phyloP scores from a whole-genome alignment of 2,329 filamentous ascomycete genomes.

The Trichoderma sp. region DNA sequence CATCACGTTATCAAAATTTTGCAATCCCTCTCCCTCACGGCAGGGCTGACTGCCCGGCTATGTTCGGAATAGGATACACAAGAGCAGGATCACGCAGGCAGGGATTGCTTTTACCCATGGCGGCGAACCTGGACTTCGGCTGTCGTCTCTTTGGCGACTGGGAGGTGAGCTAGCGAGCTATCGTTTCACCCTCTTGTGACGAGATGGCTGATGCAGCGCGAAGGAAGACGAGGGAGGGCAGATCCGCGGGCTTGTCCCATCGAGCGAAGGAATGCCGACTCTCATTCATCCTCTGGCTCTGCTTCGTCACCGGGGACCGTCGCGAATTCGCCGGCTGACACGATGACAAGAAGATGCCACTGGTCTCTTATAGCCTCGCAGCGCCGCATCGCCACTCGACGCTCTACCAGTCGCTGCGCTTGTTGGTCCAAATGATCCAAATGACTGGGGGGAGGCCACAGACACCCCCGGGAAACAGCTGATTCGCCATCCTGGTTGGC shows the following conservation, averaged over 20 bases:
- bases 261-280: neutral
- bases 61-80: neutral
- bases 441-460: conserved; percentile 5
- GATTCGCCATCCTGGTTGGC: conserved; percentile 5
- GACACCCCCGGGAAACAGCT: conserved; percentile 8
- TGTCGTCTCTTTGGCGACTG: neutral
- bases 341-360: neutral
- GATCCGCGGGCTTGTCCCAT: neutral
- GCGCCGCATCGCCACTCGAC: neutral
- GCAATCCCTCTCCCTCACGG: neutral
- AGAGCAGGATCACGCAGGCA: neutral
- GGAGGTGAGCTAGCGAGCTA: neutral
- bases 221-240: neutral
- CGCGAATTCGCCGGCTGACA: neutral
- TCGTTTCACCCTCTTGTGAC: conserved; percentile 1
- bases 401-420: neutral
- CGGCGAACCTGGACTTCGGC: neutral
- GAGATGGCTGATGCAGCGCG: neutral
- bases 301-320: neutral
- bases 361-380: neutral
- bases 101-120: neutral
- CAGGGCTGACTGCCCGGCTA: conserved; percentile 10
- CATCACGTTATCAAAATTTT: conserved; percentile 3
- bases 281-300: neutral
- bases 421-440: neutral